Evolutionary conservation across 2,329 filamentous ascomycete genomes (phyloP).

Genomic region (Penicillium sp.): DNA sequence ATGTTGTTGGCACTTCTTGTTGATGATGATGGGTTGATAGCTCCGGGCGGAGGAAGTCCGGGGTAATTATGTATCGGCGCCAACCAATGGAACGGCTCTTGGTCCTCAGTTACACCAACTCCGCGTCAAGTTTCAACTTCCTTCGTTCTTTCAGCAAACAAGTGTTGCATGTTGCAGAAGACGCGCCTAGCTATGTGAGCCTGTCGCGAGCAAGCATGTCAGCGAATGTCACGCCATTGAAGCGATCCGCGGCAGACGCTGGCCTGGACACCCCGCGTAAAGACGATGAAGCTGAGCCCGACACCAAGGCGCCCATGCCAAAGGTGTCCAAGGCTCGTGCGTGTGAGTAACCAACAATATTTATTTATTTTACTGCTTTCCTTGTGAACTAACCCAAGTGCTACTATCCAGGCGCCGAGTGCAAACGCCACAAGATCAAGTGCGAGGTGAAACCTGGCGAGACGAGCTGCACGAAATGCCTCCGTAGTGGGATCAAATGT

Average conservation of each 20-base stretch:
- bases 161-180: not conserved
- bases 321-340: conserved; percentile 41
- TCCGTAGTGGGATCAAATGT: conserved; percentile 49
- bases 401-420: conserved; percentile 39
- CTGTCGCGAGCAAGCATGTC: conserved; percentile 17
- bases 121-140: no score
- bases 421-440: conserved; percentile 54
- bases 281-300: conserved; percentile 21
- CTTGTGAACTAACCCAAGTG: conserved; percentile 1
- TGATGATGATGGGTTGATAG: no score
- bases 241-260: conserved; percentile 35
- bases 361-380: not conserved
- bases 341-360: conserved; percentile 25
- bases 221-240: conserved; percentile 24
- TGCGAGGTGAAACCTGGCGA: conserved; percentile 49
- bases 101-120: no score
- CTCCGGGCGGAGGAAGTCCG: no score
- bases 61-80: no score
- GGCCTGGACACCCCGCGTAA: conserved; percentile 27
- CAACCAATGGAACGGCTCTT: no score
- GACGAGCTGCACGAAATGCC: conserved; percentile 47
- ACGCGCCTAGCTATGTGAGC: conserved; percentile 2
- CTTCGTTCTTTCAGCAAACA: no score
- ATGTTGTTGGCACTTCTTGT: no score
- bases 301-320: conserved; percentile 22